phyloP scores from a whole-genome alignment of 2,329 filamentous ascomycete genomes.

The Kalaharituber pfeilii region DNA sequence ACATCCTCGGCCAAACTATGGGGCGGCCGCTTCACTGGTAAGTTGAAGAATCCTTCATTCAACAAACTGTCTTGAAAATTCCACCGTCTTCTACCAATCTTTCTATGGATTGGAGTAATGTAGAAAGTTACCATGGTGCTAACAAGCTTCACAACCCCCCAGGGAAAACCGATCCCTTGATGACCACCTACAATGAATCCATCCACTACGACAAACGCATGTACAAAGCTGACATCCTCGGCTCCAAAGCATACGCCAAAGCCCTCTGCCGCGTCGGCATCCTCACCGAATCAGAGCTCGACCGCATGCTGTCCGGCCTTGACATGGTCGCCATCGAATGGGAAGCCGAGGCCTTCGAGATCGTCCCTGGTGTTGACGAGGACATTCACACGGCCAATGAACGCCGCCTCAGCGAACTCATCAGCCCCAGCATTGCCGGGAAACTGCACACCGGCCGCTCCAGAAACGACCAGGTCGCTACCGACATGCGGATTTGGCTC shows the following conservation, averaged over 20 bases:
- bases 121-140: too few species aligned
- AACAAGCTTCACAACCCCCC: constrained; percentile 13
- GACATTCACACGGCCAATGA: constrained; percentile 55
- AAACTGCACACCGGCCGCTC: constrained; percentile 81
- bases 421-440: constrained; percentile 67
- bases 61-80: neutral
- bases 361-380: constrained; percentile 39
- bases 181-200: constrained; percentile 69
- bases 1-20: constrained; percentile 22
- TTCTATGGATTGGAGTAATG: too few species aligned
- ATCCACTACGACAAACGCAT: constrained; percentile 64
- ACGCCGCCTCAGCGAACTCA: constrained; percentile 60
- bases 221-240: constrained; percentile 63
- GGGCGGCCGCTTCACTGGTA: constrained; percentile 38
- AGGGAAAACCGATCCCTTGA: constrained; percentile 71
- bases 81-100: constrained; percentile 5
- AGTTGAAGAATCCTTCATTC: constrained; percentile 14
- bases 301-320: constrained; percentile 55
- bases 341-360: constrained; percentile 34
- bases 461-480: constrained; percentile 79
- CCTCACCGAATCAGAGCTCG: constrained; percentile 54
- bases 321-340: constrained; percentile 39
- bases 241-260: constrained; percentile 63
- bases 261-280: constrained; percentile 63
- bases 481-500: constrained; percentile 81